Base-by-base conservation (phyloP, 257 asterid genomes). In the Primulina tabacum region DNA sequence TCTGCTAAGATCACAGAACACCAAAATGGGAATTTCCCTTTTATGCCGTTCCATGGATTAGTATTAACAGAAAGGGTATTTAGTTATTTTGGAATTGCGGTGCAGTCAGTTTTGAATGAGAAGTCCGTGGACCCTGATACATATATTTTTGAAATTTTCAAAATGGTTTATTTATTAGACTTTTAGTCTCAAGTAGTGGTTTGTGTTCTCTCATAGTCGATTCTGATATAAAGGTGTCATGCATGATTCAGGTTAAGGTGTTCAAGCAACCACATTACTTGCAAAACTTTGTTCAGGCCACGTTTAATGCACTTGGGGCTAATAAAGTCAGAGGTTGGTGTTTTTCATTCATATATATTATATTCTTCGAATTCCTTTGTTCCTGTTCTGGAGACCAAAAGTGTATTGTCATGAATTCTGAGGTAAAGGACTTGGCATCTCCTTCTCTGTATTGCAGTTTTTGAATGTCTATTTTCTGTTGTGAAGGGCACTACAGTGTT, bases 301-400 rank as follows among this genome's bases (percentile, higher is more conserved):
- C 99, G 14, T 89, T 93, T 67, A 81, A 87, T 83, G 99, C 99
- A 64, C 96, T 90, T 64, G 97, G 92, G 76, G 86, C 85, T 59
- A 90, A 89, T 59, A 93, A 80, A 74, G 88, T 90, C 64, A 83
- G 84, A 79, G 99, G 99, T 89, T 75, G 47, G 69, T 63, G 59
- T 71, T 69, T 28, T 26, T n/a, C 61, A 37, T 73, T 64, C 71
- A n/a, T 14, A 17, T 37, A n/a, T 55, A 34, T 20, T 75, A 50
- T 26, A 35, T 71, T 72, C 33, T n/a, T 68, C 17, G 29, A 34
- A 69, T 62, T 37, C 38, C 50, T 53, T 18, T 52, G 8, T 24
- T 63, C 14, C 65, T 64, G 37, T 72, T 38, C 38, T 28, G 35
- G 47, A 59, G n/a, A 29, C 21, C 62, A 30, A 58, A 70, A 68